Conservation (phyloP, 345 rosid genomes). For the Pelargonium nanum region DNA sequence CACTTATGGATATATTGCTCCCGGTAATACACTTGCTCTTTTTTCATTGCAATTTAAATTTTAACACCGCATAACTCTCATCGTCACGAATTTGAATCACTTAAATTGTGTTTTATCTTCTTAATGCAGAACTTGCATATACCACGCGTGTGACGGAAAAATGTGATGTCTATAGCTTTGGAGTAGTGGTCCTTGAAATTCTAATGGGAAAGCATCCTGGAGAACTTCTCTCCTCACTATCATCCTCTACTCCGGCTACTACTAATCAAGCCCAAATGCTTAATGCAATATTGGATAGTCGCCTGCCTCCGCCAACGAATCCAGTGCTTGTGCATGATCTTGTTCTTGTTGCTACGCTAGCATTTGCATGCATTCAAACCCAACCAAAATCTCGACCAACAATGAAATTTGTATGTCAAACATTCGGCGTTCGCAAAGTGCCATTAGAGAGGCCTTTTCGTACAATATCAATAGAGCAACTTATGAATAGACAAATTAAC, state of each 20-base stretch:
- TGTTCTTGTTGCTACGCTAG: not conserved
- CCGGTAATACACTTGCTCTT: not conserved
- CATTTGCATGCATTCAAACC: not conserved
- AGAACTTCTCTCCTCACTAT: not conserved
- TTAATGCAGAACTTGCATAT: constrained; percentile 5
- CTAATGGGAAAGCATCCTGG: not conserved
- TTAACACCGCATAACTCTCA: no score
- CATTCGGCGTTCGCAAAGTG: not conserved
- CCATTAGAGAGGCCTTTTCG: no score
- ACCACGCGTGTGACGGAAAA: constrained; percentile 3
- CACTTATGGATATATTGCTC: constrained; percentile 2
- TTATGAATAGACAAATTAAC: no score
- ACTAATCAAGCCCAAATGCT: not conserved
- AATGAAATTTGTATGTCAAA: constrained; percentile 2
- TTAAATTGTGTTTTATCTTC: not conserved
- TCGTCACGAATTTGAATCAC: not conserved
- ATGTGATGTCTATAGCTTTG: constrained; percentile 9
- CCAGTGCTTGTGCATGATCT: not conserved
- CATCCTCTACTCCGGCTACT: no score
- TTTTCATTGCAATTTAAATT: no score
- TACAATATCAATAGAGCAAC: no score
- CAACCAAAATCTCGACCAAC: constrained; percentile 1
- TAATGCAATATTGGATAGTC: not conserved
- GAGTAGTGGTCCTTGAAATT: not conserved
- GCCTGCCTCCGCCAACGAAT: constrained; percentile 2